phyloP scores from a whole-genome alignment of 805 yeast genomes.

The Saccharomycopsis sp. region DNA sequence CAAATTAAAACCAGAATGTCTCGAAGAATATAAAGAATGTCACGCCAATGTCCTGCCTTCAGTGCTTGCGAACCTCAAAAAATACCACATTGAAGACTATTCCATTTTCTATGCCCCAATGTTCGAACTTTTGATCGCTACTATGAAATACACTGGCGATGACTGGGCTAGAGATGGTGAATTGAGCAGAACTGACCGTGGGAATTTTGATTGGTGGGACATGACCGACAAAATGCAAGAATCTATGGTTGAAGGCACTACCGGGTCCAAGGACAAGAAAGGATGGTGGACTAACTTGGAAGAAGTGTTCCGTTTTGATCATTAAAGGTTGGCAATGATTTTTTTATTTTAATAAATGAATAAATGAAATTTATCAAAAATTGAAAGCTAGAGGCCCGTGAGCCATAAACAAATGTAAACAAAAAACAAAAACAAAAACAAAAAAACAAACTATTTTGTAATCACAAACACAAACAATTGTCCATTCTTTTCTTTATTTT shows the following conservation, averaged over 20 bases:
- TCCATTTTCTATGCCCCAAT: conserved; percentile 29
- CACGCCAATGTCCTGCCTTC: conserved; percentile 26
- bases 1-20: conserved; percentile 28
- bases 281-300: conserved; percentile 32
- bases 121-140: conserved; percentile 27
- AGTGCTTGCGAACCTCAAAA: conserved; percentile 25
- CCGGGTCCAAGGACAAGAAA: conserved; percentile 28
- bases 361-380: no score
- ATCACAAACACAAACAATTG: no score
- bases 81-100: conserved; percentile 32
- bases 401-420: no score
- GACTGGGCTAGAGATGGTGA: conserved; percentile 28
- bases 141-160: conserved; percentile 30
- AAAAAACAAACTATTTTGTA: no score
- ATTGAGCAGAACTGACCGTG: conserved; percentile 26
- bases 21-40: conserved; percentile 28
- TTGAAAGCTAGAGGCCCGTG: no score
- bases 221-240: conserved; percentile 32
- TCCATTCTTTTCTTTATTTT: no score
- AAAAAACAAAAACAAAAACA: no score
- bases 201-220: conserved; percentile 32
- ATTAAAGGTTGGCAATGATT: no score
- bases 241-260: conserved; percentile 27
- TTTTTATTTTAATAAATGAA: no score
- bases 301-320: conserved; percentile 31